Percentiles rank a stretch among this genome's conserved stretches.
phyloP scores from a whole-genome alignment of 352 stramenopile genomes.

The Globisporangium cylindrosporum region DNA sequence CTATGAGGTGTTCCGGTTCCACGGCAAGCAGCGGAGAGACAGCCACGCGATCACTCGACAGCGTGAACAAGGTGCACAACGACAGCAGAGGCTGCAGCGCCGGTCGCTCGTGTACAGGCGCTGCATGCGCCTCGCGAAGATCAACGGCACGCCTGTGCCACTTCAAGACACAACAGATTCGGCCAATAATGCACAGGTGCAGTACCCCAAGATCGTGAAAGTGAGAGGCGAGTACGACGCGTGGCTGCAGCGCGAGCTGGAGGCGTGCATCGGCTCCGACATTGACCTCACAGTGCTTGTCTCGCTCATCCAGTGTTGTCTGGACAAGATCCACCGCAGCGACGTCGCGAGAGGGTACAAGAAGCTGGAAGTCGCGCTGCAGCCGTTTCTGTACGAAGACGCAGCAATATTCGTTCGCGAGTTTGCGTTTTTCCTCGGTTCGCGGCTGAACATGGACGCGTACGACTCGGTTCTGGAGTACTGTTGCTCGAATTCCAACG shows the following conservation, averaged over 20 bases:
- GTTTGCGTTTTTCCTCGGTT: slow-evolving; percentile 61
- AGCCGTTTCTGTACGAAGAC: slow-evolving; percentile 69
- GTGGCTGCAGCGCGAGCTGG: slow-evolving; percentile 64
- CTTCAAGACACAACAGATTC: not conserved
- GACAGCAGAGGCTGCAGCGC: slow-evolving; percentile 20
- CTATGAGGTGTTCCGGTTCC: slow-evolving; percentile 54
- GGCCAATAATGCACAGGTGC: not conserved
- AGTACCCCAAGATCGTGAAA: slow-evolving; percentile 45
- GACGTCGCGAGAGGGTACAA: slow-evolving; percentile 34
- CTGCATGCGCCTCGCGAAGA: slow-evolving; percentile 43
- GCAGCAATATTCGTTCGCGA: slow-evolving; percentile 55
- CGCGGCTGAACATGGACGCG: slow-evolving; percentile 57
- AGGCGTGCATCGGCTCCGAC: slow-evolving; percentile 60
- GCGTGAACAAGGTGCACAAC: slow-evolving; percentile 16
- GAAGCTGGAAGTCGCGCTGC: slow-evolving; percentile 44
- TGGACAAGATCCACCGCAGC: slow-evolving; percentile 49
- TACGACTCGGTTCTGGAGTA: slow-evolving; percentile 71
- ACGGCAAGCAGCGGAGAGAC: slow-evolving; percentile 21
- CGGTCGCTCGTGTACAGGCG: slow-evolving; percentile 58
- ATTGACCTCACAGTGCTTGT: slow-evolving; percentile 70
- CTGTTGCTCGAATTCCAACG: slow-evolving; percentile 39
- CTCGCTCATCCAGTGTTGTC: slow-evolving; percentile 53
- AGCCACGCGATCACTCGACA: slow-evolving; percentile 13
- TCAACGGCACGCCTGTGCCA: slow-evolving; percentile 36
- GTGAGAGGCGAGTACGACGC: slow-evolving; percentile 48